phyloP scores from a whole-genome alignment of 2,329 filamentous ascomycete species.

The Camptophora hylomeconis region DNA sequence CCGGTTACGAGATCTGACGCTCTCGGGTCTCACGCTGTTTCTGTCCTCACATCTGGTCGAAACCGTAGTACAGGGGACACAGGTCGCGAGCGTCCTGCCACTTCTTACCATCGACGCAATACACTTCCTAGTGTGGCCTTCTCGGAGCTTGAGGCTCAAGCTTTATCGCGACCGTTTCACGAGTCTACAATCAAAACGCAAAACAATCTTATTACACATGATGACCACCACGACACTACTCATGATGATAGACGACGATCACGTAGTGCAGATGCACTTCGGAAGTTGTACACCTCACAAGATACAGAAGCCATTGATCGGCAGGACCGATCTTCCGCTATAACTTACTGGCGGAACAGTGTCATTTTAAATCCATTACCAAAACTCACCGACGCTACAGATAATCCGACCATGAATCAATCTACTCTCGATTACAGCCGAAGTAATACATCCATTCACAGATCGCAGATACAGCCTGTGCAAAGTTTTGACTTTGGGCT shows the following conservation, averaged over 20 bases:
- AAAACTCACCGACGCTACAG: constrained; percentile 1
- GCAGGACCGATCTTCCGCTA: constrained; percentile 27
- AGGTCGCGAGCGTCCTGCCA: too few relatives aligned
- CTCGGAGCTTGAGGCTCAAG: constrained; percentile 23
- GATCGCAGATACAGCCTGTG: constrained; percentile 8
- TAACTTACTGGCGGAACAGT: constrained; percentile 25
- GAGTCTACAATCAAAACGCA: too few relatives aligned
- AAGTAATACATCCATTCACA: not conserved
- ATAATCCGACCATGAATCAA: not conserved
- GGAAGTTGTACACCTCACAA: constrained; percentile 19
- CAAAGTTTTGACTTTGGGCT: constrained; percentile 19
- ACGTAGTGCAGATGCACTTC: constrained; percentile 29
- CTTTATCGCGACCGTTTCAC: too few relatives aligned
- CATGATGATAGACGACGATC: constrained; percentile 28
- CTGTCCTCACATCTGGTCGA: too few relatives aligned
- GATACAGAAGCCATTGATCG: constrained; percentile 27
- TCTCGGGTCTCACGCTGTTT: too few relatives aligned
- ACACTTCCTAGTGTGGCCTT: constrained; percentile 33
- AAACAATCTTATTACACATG: too few relatives aligned
- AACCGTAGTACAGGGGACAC: too few relatives aligned
- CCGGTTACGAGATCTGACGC: too few relatives aligned
- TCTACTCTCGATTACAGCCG: not conserved
- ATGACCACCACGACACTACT: constrained; percentile 5
- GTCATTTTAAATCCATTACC: constrained; percentile 19
- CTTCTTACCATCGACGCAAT: too few relatives aligned